A percentile compares a stretch with the other conserved stretches of the same genome.
These are phyloP conservation scores for Lanmaoa rubissima DNA, from an alignment of 768 basidiomycete species.

Conservation along the genomic window DNA sequence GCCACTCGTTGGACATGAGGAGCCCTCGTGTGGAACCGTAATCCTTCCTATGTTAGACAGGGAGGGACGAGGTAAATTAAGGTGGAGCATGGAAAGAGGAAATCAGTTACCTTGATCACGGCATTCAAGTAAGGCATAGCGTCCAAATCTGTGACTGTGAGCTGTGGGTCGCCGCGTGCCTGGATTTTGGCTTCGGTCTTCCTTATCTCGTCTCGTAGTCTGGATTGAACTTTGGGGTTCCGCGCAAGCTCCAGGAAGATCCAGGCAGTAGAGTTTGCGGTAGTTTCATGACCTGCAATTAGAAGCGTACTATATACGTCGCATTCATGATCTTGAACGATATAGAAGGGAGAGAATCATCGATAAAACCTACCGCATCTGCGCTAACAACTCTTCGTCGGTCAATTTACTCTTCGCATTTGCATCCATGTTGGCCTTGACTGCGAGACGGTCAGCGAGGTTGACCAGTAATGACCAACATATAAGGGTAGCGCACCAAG, in stretches of 20 bases:
- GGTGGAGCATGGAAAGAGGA: constrained; percentile 20
- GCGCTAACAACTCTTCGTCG: constrained; percentile 11
- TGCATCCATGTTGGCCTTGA: constrained; percentile 25
- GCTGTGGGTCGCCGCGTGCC: neutral
- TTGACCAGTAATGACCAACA: neutral
- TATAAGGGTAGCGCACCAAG: constrained; percentile 32
- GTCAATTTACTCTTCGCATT: constrained; percentile 16
- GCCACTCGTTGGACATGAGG: constrained; percentile 51
- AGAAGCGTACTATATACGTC: constrained; percentile 39
- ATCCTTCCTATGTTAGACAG: constrained; percentile 36
- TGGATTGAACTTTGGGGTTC: constrained; percentile 53
- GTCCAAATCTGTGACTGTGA: constrained; percentile 40
- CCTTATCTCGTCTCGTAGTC: constrained; percentile 43
- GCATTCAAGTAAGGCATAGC: constrained; percentile 45
- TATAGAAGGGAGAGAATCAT: neutral
- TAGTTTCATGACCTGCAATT: constrained; percentile 58
- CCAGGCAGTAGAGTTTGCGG: constrained; percentile 54
- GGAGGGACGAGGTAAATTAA: neutral
- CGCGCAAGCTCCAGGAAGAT: constrained; percentile 58
- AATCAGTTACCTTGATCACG: constrained; percentile 30
- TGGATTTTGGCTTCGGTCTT: neutral
- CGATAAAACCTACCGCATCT: constrained; percentile 15
- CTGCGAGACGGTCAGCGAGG: neutral
- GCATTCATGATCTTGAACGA: neutral
- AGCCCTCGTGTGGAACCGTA: constrained; percentile 46